phyloP scores from a whole-genome alignment of 2,329 filamentous ascomycete species.

The Penicillium griseofulvum region DNA sequence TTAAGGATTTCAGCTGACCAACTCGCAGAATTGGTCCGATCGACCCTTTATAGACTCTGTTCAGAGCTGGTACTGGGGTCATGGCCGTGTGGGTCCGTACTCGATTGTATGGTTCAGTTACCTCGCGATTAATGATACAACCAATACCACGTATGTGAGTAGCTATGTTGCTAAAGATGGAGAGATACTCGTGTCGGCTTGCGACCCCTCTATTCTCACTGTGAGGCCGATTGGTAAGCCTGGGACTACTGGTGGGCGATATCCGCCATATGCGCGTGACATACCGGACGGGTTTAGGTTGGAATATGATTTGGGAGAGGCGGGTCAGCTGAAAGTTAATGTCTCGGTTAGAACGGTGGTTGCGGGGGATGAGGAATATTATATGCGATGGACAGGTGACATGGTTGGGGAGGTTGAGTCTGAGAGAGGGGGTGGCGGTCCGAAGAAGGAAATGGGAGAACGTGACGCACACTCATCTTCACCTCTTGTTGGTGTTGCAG shows the following conservation, averaged over 20 bases:
- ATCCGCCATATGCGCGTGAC: constrained; percentile 20
- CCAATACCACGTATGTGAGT: constrained; percentile 26
- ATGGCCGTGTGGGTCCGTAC: constrained; percentile 43
- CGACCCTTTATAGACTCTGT: constrained; percentile 34
- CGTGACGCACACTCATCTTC: neutral
- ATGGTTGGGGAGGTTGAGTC: constrained; percentile 11
- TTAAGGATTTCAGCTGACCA: neutral
- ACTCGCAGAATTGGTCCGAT: constrained; percentile 44
- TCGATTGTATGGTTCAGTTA: constrained; percentile 48
- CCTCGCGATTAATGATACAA: constrained; percentile 19
- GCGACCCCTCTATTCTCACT: constrained; percentile 14
- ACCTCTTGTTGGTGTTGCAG: constrained; percentile 15
- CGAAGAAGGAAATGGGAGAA: too few relatives aligned
- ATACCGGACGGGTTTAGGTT: constrained; percentile 15
- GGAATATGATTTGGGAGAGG: constrained; percentile 15
- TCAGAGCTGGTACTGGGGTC: constrained; percentile 48
- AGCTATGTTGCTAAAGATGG: constrained; percentile 34
- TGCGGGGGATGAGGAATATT: constrained; percentile 16
- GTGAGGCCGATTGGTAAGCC: constrained; percentile 12
- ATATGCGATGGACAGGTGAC: constrained; percentile 25
- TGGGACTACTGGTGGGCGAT: constrained; percentile 11
- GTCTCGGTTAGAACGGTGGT: constrained; percentile 10
- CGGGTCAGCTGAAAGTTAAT: constrained; percentile 9
- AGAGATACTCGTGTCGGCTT: constrained; percentile 26
- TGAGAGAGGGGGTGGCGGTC: neutral